Evolutionary conservation across 2,329 filamentous ascomycete species (phyloP), one percentile per base, ranked within the genome.

Genomic region (Phyllosticta citrichinensis): DNA sequence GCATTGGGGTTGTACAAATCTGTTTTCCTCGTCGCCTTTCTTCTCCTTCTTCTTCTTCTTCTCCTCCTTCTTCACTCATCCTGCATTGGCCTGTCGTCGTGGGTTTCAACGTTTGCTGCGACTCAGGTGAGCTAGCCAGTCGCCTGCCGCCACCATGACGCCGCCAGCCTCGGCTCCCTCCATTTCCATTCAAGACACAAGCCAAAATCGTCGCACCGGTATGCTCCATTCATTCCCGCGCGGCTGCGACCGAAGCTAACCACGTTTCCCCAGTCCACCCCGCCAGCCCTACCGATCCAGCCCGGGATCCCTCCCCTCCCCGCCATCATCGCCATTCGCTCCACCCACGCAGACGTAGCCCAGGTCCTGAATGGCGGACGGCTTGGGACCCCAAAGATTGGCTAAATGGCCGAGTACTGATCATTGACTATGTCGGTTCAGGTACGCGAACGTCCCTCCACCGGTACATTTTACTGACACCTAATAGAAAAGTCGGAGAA

Each of bases 371-470:
- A 63, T 75, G 73, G 73, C 69, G 69, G 50, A 57, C 54, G 12
- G 20, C 47, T 40, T 61, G 59, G 59, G 30, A 56, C 14, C 54
- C 54, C 8, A 65, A 72, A 24, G 71, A 67, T 58, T 75, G 71
- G 70, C 66, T 67, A 25, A 65, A 73, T 22, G 78, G 79, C 12
- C 75, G 80, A 40, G 77, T 81, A 5, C 68, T 82, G 63, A 72
- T 82, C 60, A 77, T 82, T 52, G 79, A 82, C 67, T 81, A 80
- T 66, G 70, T 80, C 33, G 67, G 66, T 9, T 69, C 65, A 63
- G 51, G 60, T 61, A 25, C 11, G 40, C 40, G 14, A 19, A 58
- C 17, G 33, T 47, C 27, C 55, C 14, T 58, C 57, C 60, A 9
- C 56, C 17, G n/a, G n/a, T 47, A 14, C 17, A 17, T n/a, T 22